These are phyloP conservation scores for Straminergon stramineum DNA, from an alignment of 225 moss, liverwort and hornwort genomes.

Conservation along the genomic window DNA sequence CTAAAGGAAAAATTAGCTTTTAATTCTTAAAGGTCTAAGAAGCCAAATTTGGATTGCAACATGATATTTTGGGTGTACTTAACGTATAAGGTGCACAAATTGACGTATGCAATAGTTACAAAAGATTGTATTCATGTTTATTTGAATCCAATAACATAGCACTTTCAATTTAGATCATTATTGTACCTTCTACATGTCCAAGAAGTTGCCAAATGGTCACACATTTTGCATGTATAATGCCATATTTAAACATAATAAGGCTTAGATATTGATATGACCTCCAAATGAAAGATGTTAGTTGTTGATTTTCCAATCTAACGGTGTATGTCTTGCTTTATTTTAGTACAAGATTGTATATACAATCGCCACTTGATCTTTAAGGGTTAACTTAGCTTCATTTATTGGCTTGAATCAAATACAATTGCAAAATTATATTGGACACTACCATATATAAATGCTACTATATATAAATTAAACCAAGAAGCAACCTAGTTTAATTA, in stretches of 20 bases:
- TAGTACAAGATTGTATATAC: neutral
- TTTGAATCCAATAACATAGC: neutral
- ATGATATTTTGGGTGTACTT: neutral
- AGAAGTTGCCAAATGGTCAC: neutral
- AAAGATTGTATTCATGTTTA: neutral
- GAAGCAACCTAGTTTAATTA: neutral
- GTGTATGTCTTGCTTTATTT: neutral
- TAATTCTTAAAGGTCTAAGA: fast-evolving
- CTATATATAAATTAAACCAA: neutral
- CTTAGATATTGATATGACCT: neutral
- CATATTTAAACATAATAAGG: neutral
- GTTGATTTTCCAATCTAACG: neutral
- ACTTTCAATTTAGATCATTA: neutral
- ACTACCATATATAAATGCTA: too few relatives aligned
- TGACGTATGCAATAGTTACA: neutral
- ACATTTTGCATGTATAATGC: neutral
- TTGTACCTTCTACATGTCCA: fast-evolving
- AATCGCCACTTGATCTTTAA: too few relatives aligned
- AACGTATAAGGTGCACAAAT: too few relatives aligned
- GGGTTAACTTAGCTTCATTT: neutral
- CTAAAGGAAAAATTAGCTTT: neutral
- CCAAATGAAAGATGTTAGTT: neutral
- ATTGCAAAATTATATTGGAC: neutral
- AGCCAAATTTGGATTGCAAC: neutral
- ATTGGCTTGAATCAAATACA: neutral